Conservation (phyloP, 2,329 filamentous ascomycete species). For the Ophiostoma ulmi region DNA sequence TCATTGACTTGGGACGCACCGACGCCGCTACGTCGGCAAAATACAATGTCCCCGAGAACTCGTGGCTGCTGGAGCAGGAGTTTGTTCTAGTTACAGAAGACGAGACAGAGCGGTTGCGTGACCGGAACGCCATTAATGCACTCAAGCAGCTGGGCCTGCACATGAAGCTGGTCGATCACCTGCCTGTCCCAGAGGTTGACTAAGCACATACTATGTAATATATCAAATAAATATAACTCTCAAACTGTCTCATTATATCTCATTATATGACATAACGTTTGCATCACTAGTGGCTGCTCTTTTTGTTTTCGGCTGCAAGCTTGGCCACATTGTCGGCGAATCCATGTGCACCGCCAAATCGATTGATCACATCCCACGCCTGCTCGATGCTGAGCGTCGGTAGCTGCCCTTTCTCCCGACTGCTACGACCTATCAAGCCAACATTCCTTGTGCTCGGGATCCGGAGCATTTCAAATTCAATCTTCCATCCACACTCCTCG, state of each 20-base stretch:
- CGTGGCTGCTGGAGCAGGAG: constrained; percentile 61
- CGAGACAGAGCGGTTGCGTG: constrained; percentile 62
- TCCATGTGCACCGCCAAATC: constrained; percentile 52
- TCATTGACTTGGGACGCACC: constrained; percentile 57
- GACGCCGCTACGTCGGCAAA: constrained; percentile 50
- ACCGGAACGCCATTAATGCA: constrained; percentile 59
- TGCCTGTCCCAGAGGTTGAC: constrained; percentile 67
- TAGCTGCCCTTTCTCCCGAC: constrained; percentile 26
- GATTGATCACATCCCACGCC: constrained; percentile 39
- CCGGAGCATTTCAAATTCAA: constrained; percentile 78
- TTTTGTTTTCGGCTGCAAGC: constrained; percentile 21
- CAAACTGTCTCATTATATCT: not conserved
- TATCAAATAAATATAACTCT: not conserved
- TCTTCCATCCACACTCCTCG: constrained; percentile 64
- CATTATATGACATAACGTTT: not conserved
- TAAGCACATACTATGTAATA: constrained; percentile 28
- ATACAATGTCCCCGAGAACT: constrained; percentile 60
- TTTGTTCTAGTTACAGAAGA: constrained; percentile 71
- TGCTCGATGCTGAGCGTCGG: constrained; percentile 31
- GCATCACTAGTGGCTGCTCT: constrained; percentile 17
- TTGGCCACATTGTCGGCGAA: constrained; percentile 49
- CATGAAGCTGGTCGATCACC: constrained; percentile 68
- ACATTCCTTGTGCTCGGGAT: constrained; percentile 91
- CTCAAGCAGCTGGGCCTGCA: constrained; percentile 60
- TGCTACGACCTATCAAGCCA: constrained; percentile 64